Evolutionary conservation across 306 rosid species (phyloP), one percentile per base, ranked within the genome.

Genomic region (Castanea mollissima): DNA sequence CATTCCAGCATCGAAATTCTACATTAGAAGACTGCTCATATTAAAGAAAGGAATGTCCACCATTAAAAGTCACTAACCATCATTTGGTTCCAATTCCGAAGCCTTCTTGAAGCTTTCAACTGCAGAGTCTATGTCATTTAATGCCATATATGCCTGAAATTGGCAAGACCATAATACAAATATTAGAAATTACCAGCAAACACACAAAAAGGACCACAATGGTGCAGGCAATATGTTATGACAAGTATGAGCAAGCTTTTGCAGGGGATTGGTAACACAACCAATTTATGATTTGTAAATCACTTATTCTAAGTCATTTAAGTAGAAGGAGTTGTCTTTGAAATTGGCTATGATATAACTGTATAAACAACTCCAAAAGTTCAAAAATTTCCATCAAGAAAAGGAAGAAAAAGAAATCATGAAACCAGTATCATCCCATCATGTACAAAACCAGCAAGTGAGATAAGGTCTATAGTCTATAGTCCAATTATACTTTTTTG

Each of bases 81-180:
- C 91, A 55, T 85, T 88, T 63, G 91, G 91, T 83, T 88, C 91
- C 81, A 88, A 74, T 35, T 81, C 87, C 59, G 81, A 75, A 51
- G 91, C 91, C 78, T 77, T 88, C 81, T 81, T 83, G 56, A 88
- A 88, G 84, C 86, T 81, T 78, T 88, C 86, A 74, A 81, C 81
- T 69, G 89, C 88, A 71, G 86, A 74, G 83, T 85, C 91, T 23
- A 85, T 49, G 79, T 85, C 88, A 60, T 85, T 81, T 74, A 88
- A 83, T 14, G 83, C 81, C 91, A 88, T 83, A 44, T 80, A 81
- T 71, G 82, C 91, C 91, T 88, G 81, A 74, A 52, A 69, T 71
- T 27, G 52, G 63, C 21, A 54, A 85, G 46, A 27, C 11, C 75
- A 79, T 56, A 74, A 76, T 29, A 69, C 55, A 79, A 7, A 51